phyloP scores from a whole-genome alignment of 164 flowering plant species.

The Platanus orientalis region DNA sequence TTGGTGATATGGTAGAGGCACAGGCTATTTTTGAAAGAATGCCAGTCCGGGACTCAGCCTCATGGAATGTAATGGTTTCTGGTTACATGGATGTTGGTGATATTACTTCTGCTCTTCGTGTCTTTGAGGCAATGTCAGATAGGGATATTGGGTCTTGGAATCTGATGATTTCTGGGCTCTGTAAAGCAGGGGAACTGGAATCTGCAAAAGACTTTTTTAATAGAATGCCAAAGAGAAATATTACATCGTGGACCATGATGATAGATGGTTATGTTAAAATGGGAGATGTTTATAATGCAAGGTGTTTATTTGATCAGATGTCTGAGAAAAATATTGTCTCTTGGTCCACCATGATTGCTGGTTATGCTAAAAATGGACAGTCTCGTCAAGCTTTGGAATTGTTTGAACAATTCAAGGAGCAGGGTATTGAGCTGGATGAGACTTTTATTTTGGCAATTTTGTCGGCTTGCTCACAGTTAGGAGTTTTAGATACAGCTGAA shows the following conservation, averaged over 20 bases:
- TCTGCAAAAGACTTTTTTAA: conserved; percentile 27
- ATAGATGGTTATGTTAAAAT: conserved; percentile 33
- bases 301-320: conserved; percentile 33
- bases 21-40: conserved; percentile 25
- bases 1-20: conserved; percentile 32
- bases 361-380: conserved; percentile 35
- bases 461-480: conserved; percentile 40
- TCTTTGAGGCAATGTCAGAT: conserved; percentile 30
- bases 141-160: conserved; percentile 33
- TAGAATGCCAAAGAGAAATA: conserved; percentile 27
- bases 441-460: conserved; percentile 29
- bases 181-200: conserved; percentile 29
- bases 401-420: conserved; percentile 22
- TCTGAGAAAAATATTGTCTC: conserved; percentile 37
- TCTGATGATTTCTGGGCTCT: conserved; percentile 36
- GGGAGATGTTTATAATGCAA: conserved; percentile 26
- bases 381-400: conserved; percentile 28
- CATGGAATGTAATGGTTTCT: conserved; percentile 36
- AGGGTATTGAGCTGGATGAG: conserved; percentile 32
- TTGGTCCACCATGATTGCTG: conserved; percentile 40
- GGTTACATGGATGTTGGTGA: conserved; percentile 35
- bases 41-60: conserved; percentile 28
- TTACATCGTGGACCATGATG: conserved; percentile 37
- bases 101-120: conserved; percentile 15
- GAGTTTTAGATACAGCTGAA: conserved; percentile 27